Percentiles rank a stretch among this genome's conserved stretches.
Evolutionary conservation across 2,329 filamentous ascomycete genomes (phyloP).

Genomic region (Cercospora berteroae): DNA sequence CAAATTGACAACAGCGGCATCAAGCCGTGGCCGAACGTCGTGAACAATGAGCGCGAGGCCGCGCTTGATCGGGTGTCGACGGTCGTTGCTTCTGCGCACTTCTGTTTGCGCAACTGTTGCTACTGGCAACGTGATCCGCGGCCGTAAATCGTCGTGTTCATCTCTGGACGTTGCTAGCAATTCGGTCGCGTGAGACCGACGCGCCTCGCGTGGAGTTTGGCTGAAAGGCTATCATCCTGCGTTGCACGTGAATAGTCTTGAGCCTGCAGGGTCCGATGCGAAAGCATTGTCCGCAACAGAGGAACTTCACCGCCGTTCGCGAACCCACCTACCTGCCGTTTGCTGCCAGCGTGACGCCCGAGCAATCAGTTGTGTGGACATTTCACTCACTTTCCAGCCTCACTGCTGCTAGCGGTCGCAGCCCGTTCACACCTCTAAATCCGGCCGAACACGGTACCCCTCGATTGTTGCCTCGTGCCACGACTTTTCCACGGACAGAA

Average conservation of each 20-base stretch:
- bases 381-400: neutral
- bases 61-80: neutral
- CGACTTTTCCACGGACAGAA: conserved; percentile 7
- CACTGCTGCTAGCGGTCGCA: neutral
- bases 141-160: neutral
- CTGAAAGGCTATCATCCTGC: conserved; percentile 1
- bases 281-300: neutral
- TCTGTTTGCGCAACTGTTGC: neutral
- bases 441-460: neutral
- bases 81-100: neutral
- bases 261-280: neutral
- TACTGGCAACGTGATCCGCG: conserved; percentile 2
- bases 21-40: neutral
- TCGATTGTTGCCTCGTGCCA: neutral
- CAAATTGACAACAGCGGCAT: neutral
- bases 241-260: conserved; percentile 13
- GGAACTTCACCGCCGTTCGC: conserved; percentile 1
- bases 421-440: neutral
- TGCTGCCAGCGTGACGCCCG: neutral
- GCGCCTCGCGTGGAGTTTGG: neutral
- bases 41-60: neutral
- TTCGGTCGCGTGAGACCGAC: conserved; percentile 10
- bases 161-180: neutral
- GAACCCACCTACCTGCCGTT: neutral
- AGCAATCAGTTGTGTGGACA: neutral